Evolutionary conservation across 2,329 filamentous ascomycete species (phyloP).

Genomic region (Diaporthe sp.): DNA sequence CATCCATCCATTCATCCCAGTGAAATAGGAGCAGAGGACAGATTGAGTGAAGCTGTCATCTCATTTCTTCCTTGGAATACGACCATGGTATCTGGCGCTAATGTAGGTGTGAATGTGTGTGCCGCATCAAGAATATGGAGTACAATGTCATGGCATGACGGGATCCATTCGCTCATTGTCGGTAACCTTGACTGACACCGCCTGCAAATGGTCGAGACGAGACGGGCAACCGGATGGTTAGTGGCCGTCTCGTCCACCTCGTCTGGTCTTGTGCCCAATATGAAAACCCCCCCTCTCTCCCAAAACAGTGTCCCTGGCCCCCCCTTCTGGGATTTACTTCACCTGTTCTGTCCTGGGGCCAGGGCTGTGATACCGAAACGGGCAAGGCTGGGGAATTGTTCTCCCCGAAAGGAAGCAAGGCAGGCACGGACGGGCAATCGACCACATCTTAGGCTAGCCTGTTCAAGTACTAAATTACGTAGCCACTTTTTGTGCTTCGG

Average conservation of each 20-base stretch:
- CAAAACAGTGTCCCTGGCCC: background rate
- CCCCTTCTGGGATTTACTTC: background rate
- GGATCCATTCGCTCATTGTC: background rate
- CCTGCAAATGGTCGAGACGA: background rate
- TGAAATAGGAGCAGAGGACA: background rate
- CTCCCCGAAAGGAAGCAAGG: background rate
- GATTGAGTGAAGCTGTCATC: background rate
- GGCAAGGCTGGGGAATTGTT: background rate
- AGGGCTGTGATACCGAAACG: background rate
- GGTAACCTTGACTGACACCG: slow-evolving; percentile 9
- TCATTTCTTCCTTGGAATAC: slow-evolving; percentile 17
- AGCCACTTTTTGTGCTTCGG: background rate
- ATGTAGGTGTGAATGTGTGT: background rate
- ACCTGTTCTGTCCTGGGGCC: background rate
- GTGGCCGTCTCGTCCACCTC: background rate
- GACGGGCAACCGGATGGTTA: slow-evolving; percentile 8
- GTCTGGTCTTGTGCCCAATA: background rate
- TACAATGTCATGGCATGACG: background rate
- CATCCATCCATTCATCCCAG: background rate
- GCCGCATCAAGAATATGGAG: background rate
- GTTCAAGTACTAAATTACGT: slow-evolving; percentile 15
- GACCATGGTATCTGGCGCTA: slow-evolving; percentile 4
- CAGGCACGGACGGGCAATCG: background rate
- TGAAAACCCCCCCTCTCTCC: background rate
- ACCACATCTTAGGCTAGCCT: background rate